Conservation (phyloP, 805 yeast genomes). For the Kuraishia floccosa region DNA sequence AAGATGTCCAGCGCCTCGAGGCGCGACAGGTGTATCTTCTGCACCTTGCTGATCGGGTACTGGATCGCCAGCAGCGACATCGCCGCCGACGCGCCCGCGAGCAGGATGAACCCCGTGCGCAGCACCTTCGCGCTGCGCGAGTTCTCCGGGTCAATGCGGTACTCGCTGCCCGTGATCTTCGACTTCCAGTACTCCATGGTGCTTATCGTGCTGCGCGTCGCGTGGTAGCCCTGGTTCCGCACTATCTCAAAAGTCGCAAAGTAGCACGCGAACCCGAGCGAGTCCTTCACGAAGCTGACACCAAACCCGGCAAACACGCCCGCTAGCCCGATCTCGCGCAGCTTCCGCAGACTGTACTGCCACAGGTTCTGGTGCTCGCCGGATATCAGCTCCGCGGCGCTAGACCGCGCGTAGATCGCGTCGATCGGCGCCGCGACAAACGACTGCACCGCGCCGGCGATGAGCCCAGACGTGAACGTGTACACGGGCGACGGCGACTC, state of each 20-base stretch:
- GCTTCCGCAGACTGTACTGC: slow-evolving; percentile 60
- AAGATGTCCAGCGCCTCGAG: slow-evolving; percentile 70
- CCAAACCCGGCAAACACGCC: slow-evolving; percentile 89
- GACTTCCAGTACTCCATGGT: slow-evolving; percentile 24
- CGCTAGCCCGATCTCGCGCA: slow-evolving; percentile 61
- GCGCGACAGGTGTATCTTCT: slow-evolving; percentile 67
- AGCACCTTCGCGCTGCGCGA: neutral
- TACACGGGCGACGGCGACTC: slow-evolving; percentile 30
- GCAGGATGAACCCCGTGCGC: slow-evolving; percentile 55
- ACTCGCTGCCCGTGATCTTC: slow-evolving; percentile 8
- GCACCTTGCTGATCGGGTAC: slow-evolving; percentile 73
- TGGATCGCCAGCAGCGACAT: slow-evolving; percentile 65
- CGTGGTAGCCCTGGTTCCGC: slow-evolving; percentile 53
- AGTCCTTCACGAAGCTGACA: slow-evolving; percentile 69
- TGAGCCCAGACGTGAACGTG: slow-evolving; percentile 67
- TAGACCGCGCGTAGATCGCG: slow-evolving; percentile 77
- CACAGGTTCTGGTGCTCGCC: slow-evolving; percentile 65
- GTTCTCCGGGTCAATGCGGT: neutral
- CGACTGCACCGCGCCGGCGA: slow-evolving; percentile 86
- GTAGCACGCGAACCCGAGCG: slow-evolving; percentile 74
- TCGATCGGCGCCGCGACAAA: slow-evolving; percentile 89
- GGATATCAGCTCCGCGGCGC: slow-evolving; percentile 59
- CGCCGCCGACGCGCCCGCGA: slow-evolving; percentile 88
- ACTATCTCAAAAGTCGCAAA: slow-evolving; percentile 73
- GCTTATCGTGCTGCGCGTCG: slow-evolving; percentile 32